Conservation (phyloP, 2,329 filamentous ascomycete species). For the Gaeumannomyces sp. region DNA sequence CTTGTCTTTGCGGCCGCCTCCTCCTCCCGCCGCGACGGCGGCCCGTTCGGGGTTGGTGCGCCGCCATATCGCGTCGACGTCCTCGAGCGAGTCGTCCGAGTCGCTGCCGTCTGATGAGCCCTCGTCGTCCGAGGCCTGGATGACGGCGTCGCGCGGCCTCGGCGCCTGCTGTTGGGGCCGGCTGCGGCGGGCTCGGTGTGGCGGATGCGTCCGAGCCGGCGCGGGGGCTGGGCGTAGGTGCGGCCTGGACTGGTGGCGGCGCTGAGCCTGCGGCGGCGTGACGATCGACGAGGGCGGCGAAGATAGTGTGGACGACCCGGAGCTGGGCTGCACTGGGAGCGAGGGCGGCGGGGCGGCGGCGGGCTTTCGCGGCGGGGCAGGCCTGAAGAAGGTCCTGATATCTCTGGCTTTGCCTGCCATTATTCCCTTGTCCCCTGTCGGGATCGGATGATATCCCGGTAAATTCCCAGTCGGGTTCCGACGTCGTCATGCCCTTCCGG, state of each 20-base stretch:
- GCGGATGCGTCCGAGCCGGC: no score
- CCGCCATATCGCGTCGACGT: constrained; percentile 9
- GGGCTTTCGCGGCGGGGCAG: constrained; percentile 13
- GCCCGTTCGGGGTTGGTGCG: constrained; percentile 7
- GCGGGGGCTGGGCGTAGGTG: no score
- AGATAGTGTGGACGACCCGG: constrained; percentile 8
- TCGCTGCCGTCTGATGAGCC: constrained; percentile 37
- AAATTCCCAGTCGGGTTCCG: no score
- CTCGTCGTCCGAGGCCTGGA: constrained; percentile 63
- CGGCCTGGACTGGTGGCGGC: background rate
- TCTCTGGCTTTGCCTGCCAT: constrained; percentile 5
- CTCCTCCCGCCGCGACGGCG: constrained; percentile 11
- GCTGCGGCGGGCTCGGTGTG: constrained; percentile 16
- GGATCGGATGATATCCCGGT: no score
- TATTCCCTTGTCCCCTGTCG: background rate
- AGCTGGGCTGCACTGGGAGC: constrained; percentile 5
- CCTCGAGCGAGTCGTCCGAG: background rate
- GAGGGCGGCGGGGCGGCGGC: background rate
- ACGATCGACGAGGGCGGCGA: constrained; percentile 11
- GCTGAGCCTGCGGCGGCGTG: constrained; percentile 13
- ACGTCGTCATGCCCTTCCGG: no score
- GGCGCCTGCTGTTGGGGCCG: constrained; percentile 17
- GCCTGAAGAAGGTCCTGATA: constrained; percentile 29
- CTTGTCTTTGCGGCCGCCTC: constrained; percentile 10
- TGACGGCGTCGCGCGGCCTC: constrained; percentile 47